Evolutionary conservation across 78 protist genomes (phyloP).

Genomic region (Protostelium mycophagum): DNA sequence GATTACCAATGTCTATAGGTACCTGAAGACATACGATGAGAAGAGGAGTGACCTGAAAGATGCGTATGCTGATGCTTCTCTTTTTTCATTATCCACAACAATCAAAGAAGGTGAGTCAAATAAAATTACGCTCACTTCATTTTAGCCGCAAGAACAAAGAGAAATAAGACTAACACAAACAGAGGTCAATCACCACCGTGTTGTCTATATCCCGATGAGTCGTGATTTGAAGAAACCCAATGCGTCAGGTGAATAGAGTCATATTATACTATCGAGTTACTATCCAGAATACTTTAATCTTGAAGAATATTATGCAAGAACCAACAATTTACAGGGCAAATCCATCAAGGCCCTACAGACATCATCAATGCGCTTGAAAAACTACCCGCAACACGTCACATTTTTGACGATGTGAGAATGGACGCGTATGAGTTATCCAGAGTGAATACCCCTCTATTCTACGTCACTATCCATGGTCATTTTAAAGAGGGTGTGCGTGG

Average conservation of each 20-base stretch:
- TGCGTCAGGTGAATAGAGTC: not conserved
- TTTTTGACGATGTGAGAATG: not conserved
- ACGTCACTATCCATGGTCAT: not conserved
- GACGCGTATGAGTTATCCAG: not conserved
- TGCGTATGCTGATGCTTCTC: not conserved
- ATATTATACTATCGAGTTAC: too few species aligned
- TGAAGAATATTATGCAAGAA: too few species aligned
- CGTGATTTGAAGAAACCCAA: not conserved
- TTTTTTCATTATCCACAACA: not conserved
- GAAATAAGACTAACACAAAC: too few species aligned
- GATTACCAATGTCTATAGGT: not conserved
- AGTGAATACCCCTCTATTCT: not conserved
- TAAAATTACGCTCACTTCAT: too few species aligned
- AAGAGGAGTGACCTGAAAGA: not conserved
- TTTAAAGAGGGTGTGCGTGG: not conserved
- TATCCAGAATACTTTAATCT: too few species aligned
- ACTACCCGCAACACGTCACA: not conserved
- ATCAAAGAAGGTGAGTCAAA: not conserved
- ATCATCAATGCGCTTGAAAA: not conserved
- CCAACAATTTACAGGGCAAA: not conserved
- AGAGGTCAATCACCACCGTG: too few species aligned
- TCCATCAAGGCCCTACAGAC: not conserved
- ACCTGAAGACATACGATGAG: not conserved
- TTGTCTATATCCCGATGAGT: not conserved
- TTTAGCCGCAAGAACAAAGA: too few species aligned